phyloP scores from a whole-genome alignment of 2,329 filamentous ascomycete genomes.

The Endocalyx cinctus region DNA sequence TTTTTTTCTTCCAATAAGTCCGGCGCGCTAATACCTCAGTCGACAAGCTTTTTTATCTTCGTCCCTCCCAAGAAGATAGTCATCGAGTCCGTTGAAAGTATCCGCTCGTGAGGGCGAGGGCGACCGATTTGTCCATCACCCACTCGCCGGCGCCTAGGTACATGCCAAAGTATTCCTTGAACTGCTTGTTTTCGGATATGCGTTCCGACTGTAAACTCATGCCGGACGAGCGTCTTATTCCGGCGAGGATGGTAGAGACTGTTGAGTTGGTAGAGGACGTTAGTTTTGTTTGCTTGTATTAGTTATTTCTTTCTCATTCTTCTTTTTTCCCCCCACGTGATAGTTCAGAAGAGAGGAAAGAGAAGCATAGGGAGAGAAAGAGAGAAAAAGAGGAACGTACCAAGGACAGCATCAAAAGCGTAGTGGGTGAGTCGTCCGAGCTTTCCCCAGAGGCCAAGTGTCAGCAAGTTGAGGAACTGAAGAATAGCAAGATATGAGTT shows the following conservation, averaged over 20 bases:
- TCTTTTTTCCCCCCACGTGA: too few species aligned
- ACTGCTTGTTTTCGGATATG: slow-evolving; percentile 75
- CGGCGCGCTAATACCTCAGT: too few species aligned
- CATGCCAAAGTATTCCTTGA: slow-evolving; percentile 85
- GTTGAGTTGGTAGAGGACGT: slow-evolving; percentile 14
- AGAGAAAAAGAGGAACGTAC: slow-evolving; percentile 46
- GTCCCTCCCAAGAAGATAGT: too few species aligned
- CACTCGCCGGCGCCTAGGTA: slow-evolving; percentile 95
- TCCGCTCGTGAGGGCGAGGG: slow-evolving; percentile 78
- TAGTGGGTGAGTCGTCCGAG: slow-evolving; percentile 91
- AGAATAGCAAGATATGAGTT: slow-evolving; percentile 38
- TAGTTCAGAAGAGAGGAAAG: background rate
- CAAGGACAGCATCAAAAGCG: slow-evolving; percentile 89
- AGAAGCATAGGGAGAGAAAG: slow-evolving; percentile 3
- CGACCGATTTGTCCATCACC: slow-evolving; percentile 96
- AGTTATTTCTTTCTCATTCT: too few species aligned
- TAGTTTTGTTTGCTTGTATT: too few species aligned
- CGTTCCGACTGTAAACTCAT: slow-evolving; percentile 89
- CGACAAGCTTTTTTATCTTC: too few species aligned
- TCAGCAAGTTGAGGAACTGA: slow-evolving; percentile 63
- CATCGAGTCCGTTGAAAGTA: slow-evolving; percentile 90
- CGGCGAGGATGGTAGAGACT: slow-evolving; percentile 95
- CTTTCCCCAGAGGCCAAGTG: slow-evolving; percentile 69
- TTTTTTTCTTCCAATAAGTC: too few species aligned
- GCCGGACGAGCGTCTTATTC: slow-evolving; percentile 95